Base-by-base conservation (phyloP, 2,329 filamentous ascomycete genomes). In the Colletotrichum liriopes region DNA sequence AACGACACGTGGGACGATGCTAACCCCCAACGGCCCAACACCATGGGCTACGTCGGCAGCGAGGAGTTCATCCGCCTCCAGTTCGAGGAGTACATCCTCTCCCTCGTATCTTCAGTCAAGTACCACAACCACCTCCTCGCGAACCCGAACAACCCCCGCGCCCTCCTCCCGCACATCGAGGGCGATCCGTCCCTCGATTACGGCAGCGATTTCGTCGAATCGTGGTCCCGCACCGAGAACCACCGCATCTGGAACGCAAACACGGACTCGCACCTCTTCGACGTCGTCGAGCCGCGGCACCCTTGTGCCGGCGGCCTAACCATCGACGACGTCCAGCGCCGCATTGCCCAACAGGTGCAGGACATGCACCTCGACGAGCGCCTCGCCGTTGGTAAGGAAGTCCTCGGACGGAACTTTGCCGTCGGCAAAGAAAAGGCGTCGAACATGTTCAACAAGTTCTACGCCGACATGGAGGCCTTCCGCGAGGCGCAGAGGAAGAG, bases 41-140 rank as follows among this genome's bases (percentile, higher is more conserved):
- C 94, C 2, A 92, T 98, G 86, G 95, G 95, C 39, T 99, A 98
- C 78, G 92, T 94, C 47, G 96, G 96, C 39, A 98, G 95, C 74
- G 96, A 99, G 83, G 96, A 98, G 80, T 98, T 98, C 78, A 99
- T 99, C 77, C 91, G 96, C 39, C 90, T 98, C 51, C 96, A 98
- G 78, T 99, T 99, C 74, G 96, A 99, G 82, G 95, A 98, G 78
- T 99, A 99, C 79, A 89, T 99, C 7, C 88, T 98, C 32, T 94
- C 95, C 0, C 88, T 99, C 74, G 90, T 98, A 54, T 94, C 95
- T 0, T 91, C 94, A 0, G 93, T 95, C 76, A 98, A 98, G 80
- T 98, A 97, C 80, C 95, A 95, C 81, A 91, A 90, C 77, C 92
- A 93, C 78, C 85, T 92, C 35, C 81, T 82, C 23, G 82, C 84